Evolutionary conservation across 2,329 filamentous ascomycete species (phyloP).

Genomic region (Phialemoniopsis sp.): DNA sequence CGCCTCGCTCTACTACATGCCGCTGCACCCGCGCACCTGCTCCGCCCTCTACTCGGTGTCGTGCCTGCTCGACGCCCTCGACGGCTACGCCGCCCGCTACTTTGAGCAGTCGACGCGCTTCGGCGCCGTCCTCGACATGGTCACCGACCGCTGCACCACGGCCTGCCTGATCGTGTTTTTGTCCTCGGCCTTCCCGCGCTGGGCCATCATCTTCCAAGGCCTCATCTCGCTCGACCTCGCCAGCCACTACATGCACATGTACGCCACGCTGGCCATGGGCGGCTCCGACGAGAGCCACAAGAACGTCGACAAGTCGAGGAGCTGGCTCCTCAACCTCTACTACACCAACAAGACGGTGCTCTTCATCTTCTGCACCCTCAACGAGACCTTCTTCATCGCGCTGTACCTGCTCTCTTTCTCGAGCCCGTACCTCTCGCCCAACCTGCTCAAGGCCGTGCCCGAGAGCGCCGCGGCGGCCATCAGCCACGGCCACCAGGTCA

Average conservation of each 20-base stretch:
- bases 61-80: slow-evolving; percentile 90
- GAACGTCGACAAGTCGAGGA: slow-evolving; percentile 83
- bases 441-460: slow-evolving; percentile 64
- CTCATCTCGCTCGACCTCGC: slow-evolving; percentile 90
- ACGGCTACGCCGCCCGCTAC: slow-evolving; percentile 87
- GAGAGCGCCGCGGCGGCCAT: slow-evolving; percentile 45
- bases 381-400: slow-evolving; percentile 97
- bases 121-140: slow-evolving; percentile 97
- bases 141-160: slow-evolving; percentile 96
- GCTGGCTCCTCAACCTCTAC: slow-evolving; percentile 88
- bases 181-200: slow-evolving; percentile 89
- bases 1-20: slow-evolving; percentile 98
- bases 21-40: slow-evolving; percentile 93
- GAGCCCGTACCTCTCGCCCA: slow-evolving; percentile 81
- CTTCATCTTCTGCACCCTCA: slow-evolving; percentile 84
- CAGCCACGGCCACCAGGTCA: slow-evolving; percentile 65
- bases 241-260: slow-evolving; percentile 99
- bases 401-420: slow-evolving; percentile 97
- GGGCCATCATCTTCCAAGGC: slow-evolving; percentile 90
- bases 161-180: slow-evolving; percentile 93
- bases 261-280: slow-evolving; percentile 85
- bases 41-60: slow-evolving; percentile 88
- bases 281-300: slow-evolving; percentile 83
- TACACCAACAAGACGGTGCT: slow-evolving; percentile 96
- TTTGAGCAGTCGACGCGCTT: slow-evolving; percentile 92